Conservation (phyloP, 768 basidiomycete genomes). For the Russula dissimulans region DNA sequence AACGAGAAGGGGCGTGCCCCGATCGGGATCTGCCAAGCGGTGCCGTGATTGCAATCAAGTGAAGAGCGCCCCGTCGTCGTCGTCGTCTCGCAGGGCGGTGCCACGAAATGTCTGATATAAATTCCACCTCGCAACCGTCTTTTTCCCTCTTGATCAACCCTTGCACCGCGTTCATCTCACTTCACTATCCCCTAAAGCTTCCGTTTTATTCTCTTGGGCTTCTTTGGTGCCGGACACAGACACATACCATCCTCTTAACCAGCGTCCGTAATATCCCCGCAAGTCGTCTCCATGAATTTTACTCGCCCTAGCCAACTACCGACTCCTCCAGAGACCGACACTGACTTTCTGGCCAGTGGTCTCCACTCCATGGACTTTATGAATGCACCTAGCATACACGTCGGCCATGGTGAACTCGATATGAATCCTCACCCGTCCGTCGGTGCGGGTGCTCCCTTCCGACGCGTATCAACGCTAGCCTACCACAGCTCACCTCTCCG, state of each 20-base stretch:
- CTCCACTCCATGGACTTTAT: not conserved
- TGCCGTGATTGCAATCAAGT: not conserved
- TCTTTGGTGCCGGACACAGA: slow-evolving; percentile 10
- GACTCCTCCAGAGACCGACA: slow-evolving; percentile 34
- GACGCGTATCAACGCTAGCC: slow-evolving; percentile 41
- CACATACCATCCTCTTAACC: not conserved
- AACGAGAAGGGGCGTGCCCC: not conserved
- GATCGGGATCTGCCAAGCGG: not conserved
- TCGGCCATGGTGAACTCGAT: not conserved
- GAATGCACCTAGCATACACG: not conserved
- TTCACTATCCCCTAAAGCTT: too few species aligned
- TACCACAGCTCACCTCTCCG: slow-evolving; percentile 41
- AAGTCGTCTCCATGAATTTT: slow-evolving; percentile 35
- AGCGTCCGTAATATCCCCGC: slow-evolving; percentile 11
- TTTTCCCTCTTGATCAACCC: not conserved
- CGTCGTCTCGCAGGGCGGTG: too few species aligned
- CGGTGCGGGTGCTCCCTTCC: slow-evolving; percentile 25
- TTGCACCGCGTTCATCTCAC: not conserved
- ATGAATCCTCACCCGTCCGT: not conserved
- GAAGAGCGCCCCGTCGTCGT: too few species aligned
- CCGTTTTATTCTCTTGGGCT: not conserved
- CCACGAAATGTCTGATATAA: too few species aligned
- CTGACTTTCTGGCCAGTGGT: slow-evolving; percentile 13
- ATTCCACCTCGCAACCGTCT: slow-evolving; percentile 5
- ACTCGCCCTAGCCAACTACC: slow-evolving; percentile 25